phyloP scores from a whole-genome alignment of 225 moss, liverwort and hornwort genomes.

The Rhytidiadelphus loreus region DNA sequence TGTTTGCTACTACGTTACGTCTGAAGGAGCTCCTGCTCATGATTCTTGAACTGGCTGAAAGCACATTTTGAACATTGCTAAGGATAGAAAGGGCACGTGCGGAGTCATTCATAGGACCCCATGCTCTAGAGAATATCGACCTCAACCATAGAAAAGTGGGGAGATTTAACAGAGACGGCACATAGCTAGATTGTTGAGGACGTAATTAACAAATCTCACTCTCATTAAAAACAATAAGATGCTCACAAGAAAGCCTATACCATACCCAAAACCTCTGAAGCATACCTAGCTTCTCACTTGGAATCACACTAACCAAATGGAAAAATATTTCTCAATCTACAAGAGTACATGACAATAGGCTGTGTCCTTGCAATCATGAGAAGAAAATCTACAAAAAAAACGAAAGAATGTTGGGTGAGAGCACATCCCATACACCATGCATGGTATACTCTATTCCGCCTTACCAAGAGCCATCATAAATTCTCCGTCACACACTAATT shows the following conservation, averaged over 20 bases:
- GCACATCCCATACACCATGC: not conserved
- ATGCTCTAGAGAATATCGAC: not conserved
- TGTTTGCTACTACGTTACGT: not conserved
- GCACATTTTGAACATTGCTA: not conserved
- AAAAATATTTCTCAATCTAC: slow-evolving; percentile 4
- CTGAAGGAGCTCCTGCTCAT: not conserved
- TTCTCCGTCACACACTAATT: slow-evolving; percentile 89
- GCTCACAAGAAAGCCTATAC: slow-evolving; percentile 8
- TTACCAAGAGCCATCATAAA: slow-evolving; percentile 92
- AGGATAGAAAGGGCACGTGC: not conserved
- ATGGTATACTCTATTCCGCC: slow-evolving; percentile 10
- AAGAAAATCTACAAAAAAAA: not conserved
- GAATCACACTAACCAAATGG: not conserved
- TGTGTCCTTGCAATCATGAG: slow-evolving; percentile 7
- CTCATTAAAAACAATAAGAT: not conserved
- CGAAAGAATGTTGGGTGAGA: not conserved
- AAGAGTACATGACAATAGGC: not conserved
- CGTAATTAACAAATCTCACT: not conserved
- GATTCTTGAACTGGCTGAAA: not conserved
- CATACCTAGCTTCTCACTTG: not conserved
- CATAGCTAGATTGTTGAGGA: not conserved
- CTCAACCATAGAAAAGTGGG: not conserved
- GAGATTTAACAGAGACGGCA: not conserved
- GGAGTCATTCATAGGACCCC: not conserved
- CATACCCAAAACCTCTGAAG: slow-evolving; percentile 11